Evolutionary conservation across 73 alveolate genomes (phyloP).

Genomic region (Urostyla sp.): DNA sequence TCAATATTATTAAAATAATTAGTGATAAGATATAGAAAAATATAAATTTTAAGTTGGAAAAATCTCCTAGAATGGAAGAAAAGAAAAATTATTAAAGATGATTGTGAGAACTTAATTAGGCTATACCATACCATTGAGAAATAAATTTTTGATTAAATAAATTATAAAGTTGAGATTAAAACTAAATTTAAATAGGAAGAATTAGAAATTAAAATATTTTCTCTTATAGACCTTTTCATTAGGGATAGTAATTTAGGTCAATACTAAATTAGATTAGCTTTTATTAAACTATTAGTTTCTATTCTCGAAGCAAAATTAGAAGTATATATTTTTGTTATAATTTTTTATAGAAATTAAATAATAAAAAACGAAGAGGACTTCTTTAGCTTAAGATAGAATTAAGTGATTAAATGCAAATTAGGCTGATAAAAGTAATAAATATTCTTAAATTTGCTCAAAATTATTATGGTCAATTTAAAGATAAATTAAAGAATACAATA

Average conservation of each 20-base stretch:
- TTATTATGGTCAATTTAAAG: too few relatives aligned
- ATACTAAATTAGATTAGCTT: conserved; percentile 75
- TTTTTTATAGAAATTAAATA: too few relatives aligned
- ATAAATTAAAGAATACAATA: not conserved
- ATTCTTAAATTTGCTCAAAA: too few relatives aligned
- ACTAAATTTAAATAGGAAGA: not conserved
- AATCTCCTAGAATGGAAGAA: conserved; percentile 81
- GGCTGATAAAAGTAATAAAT: too few relatives aligned
- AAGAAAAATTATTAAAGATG: conserved; percentile 74
- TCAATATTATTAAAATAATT: conserved; percentile 73
- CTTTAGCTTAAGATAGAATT: too few relatives aligned
- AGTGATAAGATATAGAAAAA: conserved; percentile 82
- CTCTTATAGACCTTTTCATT: conserved; percentile 74
- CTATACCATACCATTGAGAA: conserved; percentile 58
- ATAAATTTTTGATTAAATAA: conserved; percentile 14
- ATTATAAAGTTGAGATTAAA: not conserved
- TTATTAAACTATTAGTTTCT: conserved; percentile 62
- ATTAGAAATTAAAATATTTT: conserved; percentile 42
- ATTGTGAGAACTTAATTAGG: conserved; percentile 64
- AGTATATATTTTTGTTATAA: too few relatives aligned
- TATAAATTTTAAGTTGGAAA: conserved; percentile 88
- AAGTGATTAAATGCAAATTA: too few relatives aligned
- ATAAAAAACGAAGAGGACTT: too few relatives aligned
- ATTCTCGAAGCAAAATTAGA: conserved; percentile 40
- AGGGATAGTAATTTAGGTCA: conserved; percentile 74